A percentile compares a stretch with the other conserved stretches of the same genome.
These are phyloP conservation scores for Acacia acuminata DNA, from an alignment of 306 rosid genomes.

Conservation along the genomic window DNA sequence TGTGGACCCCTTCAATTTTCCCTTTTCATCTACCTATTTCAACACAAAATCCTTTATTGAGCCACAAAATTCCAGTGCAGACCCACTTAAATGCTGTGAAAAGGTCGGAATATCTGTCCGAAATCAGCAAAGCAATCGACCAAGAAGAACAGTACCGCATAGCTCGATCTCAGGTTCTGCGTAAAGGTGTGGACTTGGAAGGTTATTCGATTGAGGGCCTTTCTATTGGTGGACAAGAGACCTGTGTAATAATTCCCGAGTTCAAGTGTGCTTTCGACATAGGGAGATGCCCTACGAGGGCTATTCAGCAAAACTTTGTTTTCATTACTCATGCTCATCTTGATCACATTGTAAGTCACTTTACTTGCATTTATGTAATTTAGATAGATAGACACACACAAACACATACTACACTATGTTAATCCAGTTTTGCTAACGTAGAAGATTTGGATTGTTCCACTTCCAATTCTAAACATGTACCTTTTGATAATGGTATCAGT, in stretches of 20 bases:
- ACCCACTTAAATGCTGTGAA: constrained; percentile 49
- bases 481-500: not conserved
- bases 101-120: constrained; percentile 65
- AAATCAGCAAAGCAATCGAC: constrained; percentile 66
- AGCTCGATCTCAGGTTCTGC: constrained; percentile 75
- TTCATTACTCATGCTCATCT: constrained; percentile 96
- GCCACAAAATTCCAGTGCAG: constrained; percentile 41
- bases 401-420: not conserved
- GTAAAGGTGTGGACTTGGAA: constrained; percentile 77
- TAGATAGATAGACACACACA: not conserved
- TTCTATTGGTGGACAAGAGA: constrained; percentile 94
- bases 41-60: constrained; percentile 34
- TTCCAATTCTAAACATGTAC: not conserved
- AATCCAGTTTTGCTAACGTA: not conserved
- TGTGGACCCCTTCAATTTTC: constrained; percentile 53
- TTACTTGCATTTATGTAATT: not conserved
- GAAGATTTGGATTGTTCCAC: not conserved
- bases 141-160: constrained; percentile 85
- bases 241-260: constrained; percentile 83
- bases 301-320: constrained; percentile 82
- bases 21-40: constrained; percentile 54
- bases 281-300: constrained; percentile 81
- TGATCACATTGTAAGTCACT: constrained; percentile 86
- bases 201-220: constrained; percentile 78
- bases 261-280: constrained; percentile 93